A percentile compares a stretch with the other conserved stretches of the same genome.
These are phyloP conservation scores for Suillus subaureus DNA, from an alignment of 768 basidiomycete species.

Conservation along the genomic window DNA sequence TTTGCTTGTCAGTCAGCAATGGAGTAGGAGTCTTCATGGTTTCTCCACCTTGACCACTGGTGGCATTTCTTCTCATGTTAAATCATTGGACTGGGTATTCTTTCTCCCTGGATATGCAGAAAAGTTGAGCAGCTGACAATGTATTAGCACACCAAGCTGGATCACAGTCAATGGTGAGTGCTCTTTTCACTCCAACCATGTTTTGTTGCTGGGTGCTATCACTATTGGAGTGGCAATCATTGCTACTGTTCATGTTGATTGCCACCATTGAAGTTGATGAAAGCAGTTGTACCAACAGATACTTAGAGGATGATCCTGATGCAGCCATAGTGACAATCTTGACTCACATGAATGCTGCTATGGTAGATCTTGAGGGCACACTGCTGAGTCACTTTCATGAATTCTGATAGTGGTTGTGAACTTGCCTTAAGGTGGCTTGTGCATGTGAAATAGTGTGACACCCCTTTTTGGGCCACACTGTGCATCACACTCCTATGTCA, in stretches of 20 bases:
- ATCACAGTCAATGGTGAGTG: slow-evolving; percentile 8
- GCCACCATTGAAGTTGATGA: too few species aligned
- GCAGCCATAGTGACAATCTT: slow-evolving; percentile 2
- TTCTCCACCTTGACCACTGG: not conserved
- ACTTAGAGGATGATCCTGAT: not conserved
- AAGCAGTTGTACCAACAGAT: not conserved
- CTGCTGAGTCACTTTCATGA: slow-evolving; percentile 9
- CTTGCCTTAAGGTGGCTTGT: slow-evolving; percentile 10
- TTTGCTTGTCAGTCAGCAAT: not conserved
- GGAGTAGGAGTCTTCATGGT: not conserved
- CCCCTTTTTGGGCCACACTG: slow-evolving; percentile 14
- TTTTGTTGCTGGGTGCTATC: not conserved
- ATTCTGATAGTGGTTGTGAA: slow-evolving; percentile 11
- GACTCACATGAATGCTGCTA: slow-evolving; percentile 11
- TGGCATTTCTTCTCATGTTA: not conserved
- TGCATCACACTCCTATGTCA: not conserved
- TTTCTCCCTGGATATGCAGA: not conserved
- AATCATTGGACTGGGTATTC: not conserved
- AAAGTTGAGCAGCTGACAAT: not conserved
- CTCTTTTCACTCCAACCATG: slow-evolving; percentile 10
- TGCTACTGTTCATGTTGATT: not conserved
- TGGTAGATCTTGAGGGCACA: slow-evolving; percentile 11
- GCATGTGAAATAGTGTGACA: slow-evolving; percentile 3
- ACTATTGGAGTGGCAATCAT: not conserved
- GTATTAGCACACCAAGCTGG: not conserved